phyloP scores from a whole-genome alignment of 345 rosid species.

The Eucalyptus guilfoylei region DNA sequence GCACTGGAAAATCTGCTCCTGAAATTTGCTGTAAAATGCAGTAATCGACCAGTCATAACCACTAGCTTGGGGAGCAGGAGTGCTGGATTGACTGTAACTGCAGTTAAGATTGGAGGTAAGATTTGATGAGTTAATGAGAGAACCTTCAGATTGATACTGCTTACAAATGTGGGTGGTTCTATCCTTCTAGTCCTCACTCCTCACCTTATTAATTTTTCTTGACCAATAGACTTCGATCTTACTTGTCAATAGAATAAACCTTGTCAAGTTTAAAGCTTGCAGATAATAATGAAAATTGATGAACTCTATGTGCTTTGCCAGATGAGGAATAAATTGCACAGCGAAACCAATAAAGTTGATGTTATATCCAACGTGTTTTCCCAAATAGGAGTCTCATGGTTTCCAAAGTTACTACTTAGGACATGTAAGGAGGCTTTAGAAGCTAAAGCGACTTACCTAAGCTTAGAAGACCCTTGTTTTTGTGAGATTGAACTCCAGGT shows the following conservation, averaged over 20 bases:
- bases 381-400: background rate
- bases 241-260: background rate
- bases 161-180: background rate
- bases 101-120: conserved; percentile 87
- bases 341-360: background rate
- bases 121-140: background rate
- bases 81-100: conserved; percentile 95
- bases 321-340: background rate
- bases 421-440: background rate
- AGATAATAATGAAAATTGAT: background rate
- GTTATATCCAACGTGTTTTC: background rate
- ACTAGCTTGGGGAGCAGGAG: conserved; percentile 94
- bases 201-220: background rate
- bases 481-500: background rate
- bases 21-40: conserved; percentile 86
- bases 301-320: background rate
- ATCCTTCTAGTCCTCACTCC: background rate
- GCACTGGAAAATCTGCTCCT: conserved; percentile 89
- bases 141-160: background rate
- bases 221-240: background rate
- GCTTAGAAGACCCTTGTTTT: background rate
- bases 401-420: background rate
- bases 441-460: background rate
- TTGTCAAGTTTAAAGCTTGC: background rate
- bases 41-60: conserved; percentile 81